Evolutionary conservation across 345 rosid genomes (phyloP).

Genomic region (Populus tremula): DNA sequence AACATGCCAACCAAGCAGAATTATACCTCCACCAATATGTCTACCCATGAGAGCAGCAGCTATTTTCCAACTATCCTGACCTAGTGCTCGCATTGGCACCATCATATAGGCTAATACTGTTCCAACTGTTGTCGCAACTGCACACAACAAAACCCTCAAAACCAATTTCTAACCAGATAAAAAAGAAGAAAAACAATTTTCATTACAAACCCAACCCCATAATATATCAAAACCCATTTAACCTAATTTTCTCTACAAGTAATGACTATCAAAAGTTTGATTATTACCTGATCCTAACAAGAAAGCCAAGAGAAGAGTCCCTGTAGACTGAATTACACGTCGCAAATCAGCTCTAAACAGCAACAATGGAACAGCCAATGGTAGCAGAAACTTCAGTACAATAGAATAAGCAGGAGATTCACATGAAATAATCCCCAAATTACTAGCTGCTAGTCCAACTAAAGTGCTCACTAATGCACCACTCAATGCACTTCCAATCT

Average conservation of each 20-base stretch:
- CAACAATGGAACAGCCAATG: conserved; percentile 71
- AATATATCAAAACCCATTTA: too few species aligned
- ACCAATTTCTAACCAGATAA: neutral
- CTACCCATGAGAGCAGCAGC: conserved; percentile 97
- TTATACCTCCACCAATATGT: conserved; percentile 75
- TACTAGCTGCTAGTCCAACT: conserved; percentile 77
- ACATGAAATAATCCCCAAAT: conserved; percentile 65
- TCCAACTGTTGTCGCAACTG: neutral
- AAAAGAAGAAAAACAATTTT: neutral
- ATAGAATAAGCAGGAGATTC: conserved; percentile 61
- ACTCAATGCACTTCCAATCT: conserved; percentile 72
- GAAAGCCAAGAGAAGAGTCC: neutral
- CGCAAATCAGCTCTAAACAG: conserved; percentile 19
- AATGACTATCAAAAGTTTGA: conserved; percentile 17
- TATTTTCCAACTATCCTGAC: conserved; percentile 81
- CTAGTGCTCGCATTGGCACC: conserved; percentile 57
- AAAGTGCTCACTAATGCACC: conserved; percentile 85
- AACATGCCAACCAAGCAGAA: neutral
- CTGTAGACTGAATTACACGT: neutral
- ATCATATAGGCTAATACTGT: neutral
- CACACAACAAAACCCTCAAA: conserved; percentile 44
- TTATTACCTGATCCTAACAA: neutral
- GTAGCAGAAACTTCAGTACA: conserved; percentile 71
- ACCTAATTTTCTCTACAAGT: neutral
- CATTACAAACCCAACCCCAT: neutral